phyloP scores from a whole-genome alignment of 1,284 basidiomycete genomes.

The Amylostereum areolatum region DNA sequence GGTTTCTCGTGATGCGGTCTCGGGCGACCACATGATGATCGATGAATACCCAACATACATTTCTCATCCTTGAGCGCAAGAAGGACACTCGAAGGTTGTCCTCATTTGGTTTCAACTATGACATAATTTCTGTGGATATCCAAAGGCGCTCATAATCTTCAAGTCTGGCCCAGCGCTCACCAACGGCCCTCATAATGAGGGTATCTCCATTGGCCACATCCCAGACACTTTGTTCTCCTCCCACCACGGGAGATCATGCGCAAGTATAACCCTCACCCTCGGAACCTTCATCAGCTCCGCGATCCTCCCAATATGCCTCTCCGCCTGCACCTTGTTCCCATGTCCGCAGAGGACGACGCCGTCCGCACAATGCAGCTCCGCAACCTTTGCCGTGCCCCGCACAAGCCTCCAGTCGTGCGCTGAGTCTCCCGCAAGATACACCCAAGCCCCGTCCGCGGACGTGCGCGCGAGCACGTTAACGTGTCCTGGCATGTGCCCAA shows the following conservation, averaged over 20 bases:
- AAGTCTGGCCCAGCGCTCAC: no score
- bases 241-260: slow-evolving; percentile 51
- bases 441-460: slow-evolving; percentile 47
- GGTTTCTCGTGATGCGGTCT: no score
- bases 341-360: slow-evolving; percentile 33
- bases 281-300: slow-evolving; percentile 29
- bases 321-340: slow-evolving; percentile 33
- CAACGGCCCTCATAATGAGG: background rate
- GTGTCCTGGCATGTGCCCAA: slow-evolving; percentile 50
- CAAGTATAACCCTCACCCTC: slow-evolving; percentile 41
- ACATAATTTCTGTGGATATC: no score
- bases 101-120: no score
- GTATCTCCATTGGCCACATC: background rate
- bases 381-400: slow-evolving; percentile 37
- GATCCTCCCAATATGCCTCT: slow-evolving; percentile 36
- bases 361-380: slow-evolving; percentile 21
- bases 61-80: no score
- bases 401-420: slow-evolving; percentile 50
- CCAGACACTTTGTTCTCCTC: slow-evolving; percentile 32
- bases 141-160: no score
- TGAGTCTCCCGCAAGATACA: slow-evolving; percentile 51
- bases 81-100: no score
- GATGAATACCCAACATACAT: no score
- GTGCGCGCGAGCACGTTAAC: slow-evolving; percentile 50
- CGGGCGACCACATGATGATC: no score